Base-by-base conservation (phyloP, 2,329 filamentous ascomycete genomes). In the Cytospora leucostoma region DNA sequence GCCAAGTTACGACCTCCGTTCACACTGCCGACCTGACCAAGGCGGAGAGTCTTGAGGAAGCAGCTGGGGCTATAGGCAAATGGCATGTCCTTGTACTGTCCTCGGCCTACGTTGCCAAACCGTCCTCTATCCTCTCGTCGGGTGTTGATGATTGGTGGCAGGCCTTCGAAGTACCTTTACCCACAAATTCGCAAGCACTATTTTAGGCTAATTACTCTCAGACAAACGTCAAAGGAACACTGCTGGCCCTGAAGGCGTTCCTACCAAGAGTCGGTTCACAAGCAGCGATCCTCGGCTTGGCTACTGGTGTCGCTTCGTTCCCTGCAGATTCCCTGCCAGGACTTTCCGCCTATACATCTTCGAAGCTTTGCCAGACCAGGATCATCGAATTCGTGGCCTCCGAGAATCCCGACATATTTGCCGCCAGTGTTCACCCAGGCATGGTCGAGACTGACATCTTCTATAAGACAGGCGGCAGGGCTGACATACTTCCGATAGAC, bases 371-470 rank as follows among this genome's bases (percentile, higher is more conserved):
- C 4, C 55, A 62, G 54, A 33, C 50, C 13, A 70, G 68, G 56
- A 17, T 67, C 3, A 44, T 64, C n/a, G 68, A 70, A 40, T 68
- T 62, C 57, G 19, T 68, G 1, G 63, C 68, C 4, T 53, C 59
- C 3, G 68, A 68, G 57, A 62, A 70, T n/a, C 66, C 66, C 0
- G 35, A 61, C n/a, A 37, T 70, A 11, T 64, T 65, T 55, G 57
- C 61, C 13, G 63, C 63, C 10, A 60, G 55, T 2, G 32, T 70
- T 1, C 56, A 68, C n/a, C 67, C 67, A 0, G 68, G 68, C 32
- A 59, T 67, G 44, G 32, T 67, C 7, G 61, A 66, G 21, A 68
- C 63, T 7, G 60, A 37, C 12, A 58, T 64, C 6, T 63, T 67
- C 58, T 11, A n/a, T 6, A 60, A 61, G 49, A 49, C 21, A 3